Percentiles rank a stretch among this genome's conserved stretches.
These are phyloP conservation scores for Glebionis coronaria DNA, from an alignment of 129 eudicot species.

Conservation along the genomic window DNA sequence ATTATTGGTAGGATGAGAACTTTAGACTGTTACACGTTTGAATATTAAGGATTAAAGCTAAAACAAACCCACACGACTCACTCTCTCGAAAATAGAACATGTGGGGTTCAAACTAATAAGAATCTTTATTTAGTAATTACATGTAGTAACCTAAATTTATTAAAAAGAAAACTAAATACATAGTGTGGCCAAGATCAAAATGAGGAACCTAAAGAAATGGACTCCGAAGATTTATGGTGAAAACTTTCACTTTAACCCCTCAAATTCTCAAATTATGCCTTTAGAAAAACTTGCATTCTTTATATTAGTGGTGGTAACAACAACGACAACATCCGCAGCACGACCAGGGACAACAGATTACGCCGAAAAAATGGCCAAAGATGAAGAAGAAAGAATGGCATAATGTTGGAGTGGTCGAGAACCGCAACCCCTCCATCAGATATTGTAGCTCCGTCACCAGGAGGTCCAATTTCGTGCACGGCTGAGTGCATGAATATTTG, in stretches of 20 bases:
- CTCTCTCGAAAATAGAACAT: too few species aligned
- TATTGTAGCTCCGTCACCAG: neutral
- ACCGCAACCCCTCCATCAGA: conserved; percentile 12
- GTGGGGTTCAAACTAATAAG: too few species aligned
- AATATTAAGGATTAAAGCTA: neutral
- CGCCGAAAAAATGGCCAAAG: neutral
- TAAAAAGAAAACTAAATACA: too few species aligned
- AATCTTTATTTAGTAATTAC: too few species aligned
- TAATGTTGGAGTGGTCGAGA: conserved; percentile 9
- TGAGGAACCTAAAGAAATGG: conserved; percentile 18
- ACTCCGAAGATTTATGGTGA: conserved; percentile 1
- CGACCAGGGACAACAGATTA: conserved; percentile 1
- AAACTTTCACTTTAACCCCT: conserved; percentile 18
- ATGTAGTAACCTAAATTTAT: too few species aligned
- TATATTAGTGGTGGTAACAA: conserved; percentile 24
- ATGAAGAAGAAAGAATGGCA: conserved; percentile 21
- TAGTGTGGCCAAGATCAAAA: conserved; percentile 9
- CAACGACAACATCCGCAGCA: conserved; percentile 7
- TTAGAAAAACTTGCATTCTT: conserved; percentile 27
- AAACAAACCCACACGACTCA: neutral
- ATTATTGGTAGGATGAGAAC: too few species aligned
- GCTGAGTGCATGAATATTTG: conserved; percentile 28
- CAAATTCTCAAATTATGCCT: conserved; percentile 16
- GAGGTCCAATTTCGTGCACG: conserved; percentile 22
- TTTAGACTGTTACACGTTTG: neutral